These are phyloP conservation scores for Aspergillus oerlinghausenensis DNA, from an alignment of 2,329 filamentous ascomycete species.

Conservation along the genomic window DNA sequence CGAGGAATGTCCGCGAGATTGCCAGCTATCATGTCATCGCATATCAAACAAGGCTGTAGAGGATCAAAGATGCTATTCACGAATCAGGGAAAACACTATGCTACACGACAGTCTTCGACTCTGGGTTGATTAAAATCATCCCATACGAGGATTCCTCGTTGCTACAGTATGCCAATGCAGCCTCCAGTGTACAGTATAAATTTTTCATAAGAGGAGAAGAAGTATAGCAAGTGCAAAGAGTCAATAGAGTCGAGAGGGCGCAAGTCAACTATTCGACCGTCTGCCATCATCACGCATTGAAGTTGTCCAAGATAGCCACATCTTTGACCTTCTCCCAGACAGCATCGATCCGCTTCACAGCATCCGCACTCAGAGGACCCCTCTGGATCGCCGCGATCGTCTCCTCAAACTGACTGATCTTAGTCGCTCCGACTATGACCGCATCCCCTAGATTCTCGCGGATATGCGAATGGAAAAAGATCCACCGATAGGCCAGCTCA, in stretches of 20 bases:
- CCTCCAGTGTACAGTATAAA: no score
- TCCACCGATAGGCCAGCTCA: slow-evolving; percentile 36
- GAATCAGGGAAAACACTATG: not conserved
- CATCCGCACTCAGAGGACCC: slow-evolving; percentile 23
- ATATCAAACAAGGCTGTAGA: not conserved
- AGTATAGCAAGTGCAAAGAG: no score
- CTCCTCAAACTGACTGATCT: slow-evolving; percentile 15
- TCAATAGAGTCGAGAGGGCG: no score
- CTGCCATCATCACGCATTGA: not conserved
- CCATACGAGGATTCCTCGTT: no score
- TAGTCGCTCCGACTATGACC: slow-evolving; percentile 18
- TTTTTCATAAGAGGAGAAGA: no score
- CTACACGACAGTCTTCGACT: no score
- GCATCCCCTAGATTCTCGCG: slow-evolving; percentile 12
- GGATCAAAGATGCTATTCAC: not conserved
- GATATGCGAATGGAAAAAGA: slow-evolving; percentile 25
- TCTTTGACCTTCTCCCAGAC: slow-evolving; percentile 28
- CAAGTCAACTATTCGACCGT: no score
- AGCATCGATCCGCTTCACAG: slow-evolving; percentile 19
- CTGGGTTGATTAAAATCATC: no score
- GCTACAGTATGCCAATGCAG: no score
- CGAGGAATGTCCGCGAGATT: not conserved
- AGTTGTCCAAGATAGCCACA: not conserved
- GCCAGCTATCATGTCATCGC: not conserved
- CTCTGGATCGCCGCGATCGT: slow-evolving; percentile 43